phyloP scores from a whole-genome alignment of 305 asterid species.

The Ilex paraguariensis region DNA sequence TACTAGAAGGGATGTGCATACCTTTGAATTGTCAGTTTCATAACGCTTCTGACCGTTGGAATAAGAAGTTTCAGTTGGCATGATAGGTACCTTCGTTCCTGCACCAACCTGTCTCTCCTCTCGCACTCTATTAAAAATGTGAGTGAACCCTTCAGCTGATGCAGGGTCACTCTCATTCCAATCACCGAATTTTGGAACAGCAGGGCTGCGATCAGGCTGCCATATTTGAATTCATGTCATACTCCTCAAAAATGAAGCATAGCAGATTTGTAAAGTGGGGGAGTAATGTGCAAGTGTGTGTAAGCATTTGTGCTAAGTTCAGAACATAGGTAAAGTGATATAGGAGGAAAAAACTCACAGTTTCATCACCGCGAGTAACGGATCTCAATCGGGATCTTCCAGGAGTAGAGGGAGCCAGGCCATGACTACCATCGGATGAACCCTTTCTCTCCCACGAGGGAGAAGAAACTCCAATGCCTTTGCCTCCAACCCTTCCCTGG shows the following conservation, averaged over 20 bases:
- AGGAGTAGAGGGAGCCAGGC: slow-evolving; percentile 72
- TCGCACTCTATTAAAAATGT: neutral
- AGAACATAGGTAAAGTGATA: neutral
- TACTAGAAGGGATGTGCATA: slow-evolving; percentile 11
- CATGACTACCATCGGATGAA: slow-evolving; percentile 53
- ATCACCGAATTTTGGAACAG: neutral
- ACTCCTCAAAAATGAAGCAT: too few species aligned
- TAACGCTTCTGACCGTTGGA: too few species aligned
- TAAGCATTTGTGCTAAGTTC: neutral
- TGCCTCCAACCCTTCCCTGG: slow-evolving; percentile 43
- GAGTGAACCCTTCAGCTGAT: neutral
- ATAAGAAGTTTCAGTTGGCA: too few species aligned
- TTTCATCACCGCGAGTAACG: slow-evolving; percentile 63
- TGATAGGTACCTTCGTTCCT: neutral
- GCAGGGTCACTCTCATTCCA: neutral
- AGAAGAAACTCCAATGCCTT: slow-evolving; percentile 55
- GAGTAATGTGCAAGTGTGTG: neutral
- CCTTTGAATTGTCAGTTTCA: slow-evolving; percentile 32
- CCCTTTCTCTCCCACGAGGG: slow-evolving; percentile 85
- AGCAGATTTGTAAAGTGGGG: too few species aligned
- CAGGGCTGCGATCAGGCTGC: neutral
- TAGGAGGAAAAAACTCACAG: slow-evolving; percentile 34
- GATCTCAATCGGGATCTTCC: slow-evolving; percentile 89
- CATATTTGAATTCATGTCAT: too few species aligned
- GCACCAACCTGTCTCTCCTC: neutral